Percentiles rank a stretch among this genome's conserved stretches.
Evolutionary conservation across 148 eudicot genomes (phyloP).

Genomic region (Rheum nobile): DNA sequence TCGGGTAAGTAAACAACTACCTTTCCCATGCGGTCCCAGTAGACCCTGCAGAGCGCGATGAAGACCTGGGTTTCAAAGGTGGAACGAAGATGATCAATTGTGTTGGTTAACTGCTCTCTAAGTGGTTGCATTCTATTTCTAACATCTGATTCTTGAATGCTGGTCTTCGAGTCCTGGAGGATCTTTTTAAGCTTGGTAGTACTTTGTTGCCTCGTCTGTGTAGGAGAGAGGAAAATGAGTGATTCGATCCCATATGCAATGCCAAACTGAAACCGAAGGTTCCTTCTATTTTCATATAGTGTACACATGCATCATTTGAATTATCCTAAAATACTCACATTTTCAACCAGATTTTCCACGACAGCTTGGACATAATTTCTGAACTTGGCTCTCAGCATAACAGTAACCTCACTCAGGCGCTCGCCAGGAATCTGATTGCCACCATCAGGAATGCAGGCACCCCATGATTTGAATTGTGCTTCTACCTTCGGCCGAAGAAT

Average conservation of each 20-base stretch:
- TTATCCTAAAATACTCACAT: conserved; percentile 35
- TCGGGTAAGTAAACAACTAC: conserved; percentile 20
- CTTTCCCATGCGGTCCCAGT: conserved; percentile 86
- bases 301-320: not conserved
- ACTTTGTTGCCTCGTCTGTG: conserved; percentile 52
- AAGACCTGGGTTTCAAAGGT: conserved; percentile 55
- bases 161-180: conserved; percentile 69
- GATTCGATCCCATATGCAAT: not conserved
- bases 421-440: conserved; percentile 69
- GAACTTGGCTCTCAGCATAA: conserved; percentile 78
- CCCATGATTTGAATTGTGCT: conserved; percentile 63
- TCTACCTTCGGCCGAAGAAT: conserved; percentile 59
- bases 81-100: conserved; percentile 55
- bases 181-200: conserved; percentile 72
- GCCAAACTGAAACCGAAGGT: not conserved
- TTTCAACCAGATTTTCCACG: conserved; percentile 76
- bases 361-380: conserved; percentile 66
- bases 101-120: conserved; percentile 46
- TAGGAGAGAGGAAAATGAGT: not conserved
- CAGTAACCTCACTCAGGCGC: conserved; percentile 77
- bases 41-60: conserved; percentile 56
- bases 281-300: not conserved
- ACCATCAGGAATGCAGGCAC: conserved; percentile 60
- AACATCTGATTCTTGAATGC: conserved; percentile 48
- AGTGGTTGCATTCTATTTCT: conserved; percentile 63